Conservation (phyloP, 768 basidiomycete species). For the Tricholoma matsutake region DNA sequence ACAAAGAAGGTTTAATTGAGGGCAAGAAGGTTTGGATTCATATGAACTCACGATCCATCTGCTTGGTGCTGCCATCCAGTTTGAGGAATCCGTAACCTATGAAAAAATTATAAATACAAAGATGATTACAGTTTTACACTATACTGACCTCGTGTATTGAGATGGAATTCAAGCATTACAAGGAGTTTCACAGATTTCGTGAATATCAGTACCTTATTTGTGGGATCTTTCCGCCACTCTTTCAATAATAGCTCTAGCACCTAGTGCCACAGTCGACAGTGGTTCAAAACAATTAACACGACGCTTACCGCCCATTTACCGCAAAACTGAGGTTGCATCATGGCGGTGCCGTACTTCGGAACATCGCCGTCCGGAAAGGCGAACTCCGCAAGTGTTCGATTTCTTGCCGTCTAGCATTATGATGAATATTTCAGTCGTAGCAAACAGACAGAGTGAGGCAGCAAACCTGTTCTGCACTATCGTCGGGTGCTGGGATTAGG, state of each 20-base stretch:
- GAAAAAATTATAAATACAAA: not conserved
- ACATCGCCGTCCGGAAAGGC: conserved; percentile 58
- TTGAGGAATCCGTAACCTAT: conserved; percentile 62
- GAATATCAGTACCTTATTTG: conserved; percentile 91
- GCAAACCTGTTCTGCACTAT: conserved; percentile 65
- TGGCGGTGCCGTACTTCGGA: conserved; percentile 60
- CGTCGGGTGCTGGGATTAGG: conserved; percentile 51
- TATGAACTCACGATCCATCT: conserved; percentile 54
- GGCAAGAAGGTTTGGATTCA: not conserved
- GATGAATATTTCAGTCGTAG: conserved; percentile 1
- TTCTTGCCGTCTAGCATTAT: conserved; percentile 31
- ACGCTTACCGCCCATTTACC: conserved; percentile 83
- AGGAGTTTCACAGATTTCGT: conserved; percentile 90
- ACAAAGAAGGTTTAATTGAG: not conserved
- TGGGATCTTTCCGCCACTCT: conserved; percentile 58
- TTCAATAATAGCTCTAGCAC: conserved; percentile 64
- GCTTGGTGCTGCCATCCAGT: conserved; percentile 76
- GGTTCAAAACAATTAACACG: not conserved
- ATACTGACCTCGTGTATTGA: conserved; percentile 49
- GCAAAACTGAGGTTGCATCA: conserved; percentile 64
- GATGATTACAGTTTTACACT: not conserved
- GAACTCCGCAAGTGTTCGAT: conserved; percentile 56
- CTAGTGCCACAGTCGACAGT: conserved; percentile 32
- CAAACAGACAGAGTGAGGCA: not conserved
- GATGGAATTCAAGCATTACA: conserved; percentile 79